Evolutionary conservation across 2,329 filamentous ascomycete genomes (phyloP), one percentile per base, ranked within the genome.

Genomic region (Mycosphaerella sp.): DNA sequence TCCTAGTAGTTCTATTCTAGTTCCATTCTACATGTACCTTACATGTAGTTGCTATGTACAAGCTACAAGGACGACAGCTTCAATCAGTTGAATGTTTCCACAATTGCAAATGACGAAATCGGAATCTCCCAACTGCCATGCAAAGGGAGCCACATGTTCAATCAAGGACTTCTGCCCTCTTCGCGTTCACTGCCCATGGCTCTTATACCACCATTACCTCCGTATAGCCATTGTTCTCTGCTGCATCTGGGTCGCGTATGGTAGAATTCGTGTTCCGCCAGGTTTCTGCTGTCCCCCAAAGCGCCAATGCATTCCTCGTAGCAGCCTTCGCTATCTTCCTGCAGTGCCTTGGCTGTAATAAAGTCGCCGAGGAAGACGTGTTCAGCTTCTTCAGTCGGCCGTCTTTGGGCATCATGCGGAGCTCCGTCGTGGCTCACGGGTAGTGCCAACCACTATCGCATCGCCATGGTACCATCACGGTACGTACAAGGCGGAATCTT

Each of bases 21-120:
- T n/a, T n/a, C n/a, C n/a, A n/a, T n/a, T n/a, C n/a, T n/a, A n/a
- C n/a, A n/a, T n/a, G n/a, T n/a, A n/a, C n/a, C n/a, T n/a, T n/a
- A n/a, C n/a, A n/a, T n/a, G n/a, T n/a, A n/a, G n/a, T n/a, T n/a
- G n/a, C n/a, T n/a, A n/a, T n/a, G n/a, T n/a, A 30, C 44, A 49
- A 14, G 44, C 41, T n/a, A n/a, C n/a, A n/a, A n/a, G n/a, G 13
- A 53, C 35, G n/a, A 53, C 51, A 44, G 45, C 51, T n/a, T n/a
- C n/a, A n/a, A n/a, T n/a, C n/a, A n/a, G n/a, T n/a, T 53, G 51
- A 16, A 53, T 41, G 36, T 49, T 53, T 10, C 51, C 51, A 45
- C 44, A 35, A 27, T 35, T 27, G 2, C 45, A 45, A 41, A 53
- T 49, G 37, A 40, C 44, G 17, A 44, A 9, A 10, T 42, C 21